These are phyloP conservation scores for Populus davidiana DNA, from an alignment of 345 rosid genomes.

Conservation along the genomic window DNA sequence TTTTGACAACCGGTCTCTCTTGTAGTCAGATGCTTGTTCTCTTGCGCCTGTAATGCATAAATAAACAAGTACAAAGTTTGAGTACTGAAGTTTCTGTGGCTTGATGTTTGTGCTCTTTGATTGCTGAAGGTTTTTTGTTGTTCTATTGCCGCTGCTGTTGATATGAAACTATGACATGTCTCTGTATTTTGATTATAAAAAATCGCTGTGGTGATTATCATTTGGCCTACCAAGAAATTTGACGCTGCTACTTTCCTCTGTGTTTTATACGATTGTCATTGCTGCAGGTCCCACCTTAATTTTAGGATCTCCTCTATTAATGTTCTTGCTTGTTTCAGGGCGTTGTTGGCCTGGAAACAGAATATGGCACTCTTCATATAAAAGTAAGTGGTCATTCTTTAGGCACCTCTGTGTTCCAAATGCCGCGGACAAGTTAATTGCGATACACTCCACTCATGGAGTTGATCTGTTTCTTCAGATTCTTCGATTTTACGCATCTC, in stretches of 20 bases:
- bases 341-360: conserved; percentile 74
- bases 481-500: background rate
- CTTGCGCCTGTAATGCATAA: background rate
- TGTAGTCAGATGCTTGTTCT: background rate
- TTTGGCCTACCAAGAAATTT: background rate
- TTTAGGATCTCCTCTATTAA: background rate
- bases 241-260: background rate
- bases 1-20: background rate
- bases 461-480: background rate
- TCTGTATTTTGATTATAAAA: background rate
- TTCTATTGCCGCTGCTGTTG: background rate
- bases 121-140: background rate
- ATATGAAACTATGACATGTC: background rate
- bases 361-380: conserved; percentile 70
- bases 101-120: background rate
- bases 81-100: background rate
- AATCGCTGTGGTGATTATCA: background rate
- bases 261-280: background rate
- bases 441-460: background rate
- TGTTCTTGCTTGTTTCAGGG: conserved; percentile 46
- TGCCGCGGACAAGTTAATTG: background rate
- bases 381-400: conserved; percentile 49
- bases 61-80: background rate
- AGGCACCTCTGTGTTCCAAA: background rate
- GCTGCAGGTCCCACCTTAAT: background rate